Conservation (phyloP, 495 filamentous ascomycete genomes). For the Daldinia concentrica region DNA sequence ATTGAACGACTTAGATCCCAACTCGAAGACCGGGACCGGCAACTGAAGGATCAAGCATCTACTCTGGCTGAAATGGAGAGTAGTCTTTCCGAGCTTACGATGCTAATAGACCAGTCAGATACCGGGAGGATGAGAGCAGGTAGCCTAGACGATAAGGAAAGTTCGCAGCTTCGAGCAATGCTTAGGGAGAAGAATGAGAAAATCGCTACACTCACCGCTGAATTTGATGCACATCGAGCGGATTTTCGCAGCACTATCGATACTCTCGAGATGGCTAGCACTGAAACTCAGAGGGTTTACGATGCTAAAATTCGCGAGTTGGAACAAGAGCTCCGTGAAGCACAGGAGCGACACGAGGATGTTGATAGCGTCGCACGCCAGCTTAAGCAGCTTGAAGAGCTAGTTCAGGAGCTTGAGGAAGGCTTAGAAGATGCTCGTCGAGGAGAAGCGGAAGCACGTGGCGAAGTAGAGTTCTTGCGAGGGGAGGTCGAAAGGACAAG, state of each 20-base stretch:
- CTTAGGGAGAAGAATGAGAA: constrained; percentile 96
- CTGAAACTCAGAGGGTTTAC: constrained; percentile 97
- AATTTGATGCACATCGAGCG: constrained; percentile 94
- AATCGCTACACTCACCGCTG: constrained; percentile 87
- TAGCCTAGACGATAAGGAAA: constrained; percentile 81
- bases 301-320: constrained; percentile 91
- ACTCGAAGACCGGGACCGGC: constrained; percentile 83
- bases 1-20: constrained; percentile 70
- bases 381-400: constrained; percentile 92
- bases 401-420: constrained; percentile 96
- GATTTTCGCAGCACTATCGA: constrained; percentile 98
- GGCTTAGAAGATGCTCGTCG: constrained; percentile 93
- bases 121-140: constrained; percentile 50
- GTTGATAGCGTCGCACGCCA: constrained; percentile 90
- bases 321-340: constrained; percentile 81
- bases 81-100: constrained; percentile 77
- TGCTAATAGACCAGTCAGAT: constrained; percentile 66
- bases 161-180: constrained; percentile 77
- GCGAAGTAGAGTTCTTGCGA: constrained; percentile 94
- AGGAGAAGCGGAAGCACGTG: constrained; percentile 96
- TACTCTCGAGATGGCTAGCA: constrained; percentile 93
- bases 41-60: constrained; percentile 85
- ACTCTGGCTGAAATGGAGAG: constrained; percentile 87
- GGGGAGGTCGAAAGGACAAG: constrained; percentile 96
- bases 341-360: constrained; percentile 84